Evolutionary conservation across 192 early-diverging fungal genomes (phyloP), one percentile per base, ranked within the genome.

Genomic region (Rhizophlyctis rosea): DNA sequence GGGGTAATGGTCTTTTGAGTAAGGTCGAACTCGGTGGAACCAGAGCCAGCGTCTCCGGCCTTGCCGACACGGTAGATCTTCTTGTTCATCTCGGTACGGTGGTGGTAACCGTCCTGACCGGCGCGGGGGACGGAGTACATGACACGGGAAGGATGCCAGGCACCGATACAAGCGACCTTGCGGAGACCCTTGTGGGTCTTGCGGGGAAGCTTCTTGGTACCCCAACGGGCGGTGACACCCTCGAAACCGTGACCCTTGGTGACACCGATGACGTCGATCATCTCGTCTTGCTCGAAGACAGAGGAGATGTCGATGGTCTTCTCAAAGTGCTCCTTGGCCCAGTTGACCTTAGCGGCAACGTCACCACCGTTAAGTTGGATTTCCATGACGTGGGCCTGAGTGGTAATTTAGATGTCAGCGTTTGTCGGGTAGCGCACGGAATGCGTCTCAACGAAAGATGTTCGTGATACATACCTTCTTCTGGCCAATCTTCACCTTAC

Each of bases 111-210:
- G 83, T 93, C 82, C 87, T 99, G 97, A 94, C 97, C 97, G 71
- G 97, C 91, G 79, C 97, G 95, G 61, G 97, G 90, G 67, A 99
- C 95, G 59, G 97, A 93, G 92, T 87, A 97, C 93, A 94, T 95
- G 77, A 98, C 96, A 61, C 76, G 70, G 66, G 88, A 86, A 70
- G 92, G 91, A 86, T 97, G 93, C 92, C 92, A 99, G 50, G 93
- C 91, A 80, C 96, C 97, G 64, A 99, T 99, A 91, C 97, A 99
- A 72, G 97, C 97, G 58, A 99, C 95, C 90, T 99, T 99, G 75
- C 97, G 91, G 73, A 99, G 89, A 96, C 97, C 97, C 81, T 90
- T 92, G 87, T 99, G 97, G 51, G 97, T 99, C 91, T 99, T 99
- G 75, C 97, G 89, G 39, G 94, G 97, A 62, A 99, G 91, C 90